Percentiles rank a stretch among this genome's conserved stretches.
Conservation (phyloP, 148 eudicot species). For the Arbutus unedo region DNA sequence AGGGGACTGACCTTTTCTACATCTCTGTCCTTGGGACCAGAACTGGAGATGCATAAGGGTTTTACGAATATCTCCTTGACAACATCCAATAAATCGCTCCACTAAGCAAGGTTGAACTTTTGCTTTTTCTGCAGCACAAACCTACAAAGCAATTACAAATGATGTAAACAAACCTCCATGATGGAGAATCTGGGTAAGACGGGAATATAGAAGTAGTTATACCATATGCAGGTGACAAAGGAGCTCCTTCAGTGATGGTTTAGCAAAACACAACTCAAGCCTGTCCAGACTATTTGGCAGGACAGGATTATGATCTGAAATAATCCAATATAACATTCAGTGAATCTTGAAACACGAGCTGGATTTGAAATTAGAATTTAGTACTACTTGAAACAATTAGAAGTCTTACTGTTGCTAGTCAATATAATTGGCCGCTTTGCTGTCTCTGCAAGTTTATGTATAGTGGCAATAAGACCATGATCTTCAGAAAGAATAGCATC, state of each 20-base stretch:
- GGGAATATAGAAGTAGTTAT: constrained; percentile 3
- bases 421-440: constrained; percentile 84
- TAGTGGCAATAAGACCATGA: constrained; percentile 76
- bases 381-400: constrained; percentile 4
- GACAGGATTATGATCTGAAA: constrained; percentile 53
- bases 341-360: constrained; percentile 14
- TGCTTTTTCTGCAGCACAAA: constrained; percentile 72
- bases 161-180: constrained; percentile 9
- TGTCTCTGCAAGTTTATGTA: constrained; percentile 83
- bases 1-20: constrained; percentile 43
- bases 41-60: constrained; percentile 77
- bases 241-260: constrained; percentile 68
- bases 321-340: constrained; percentile 12
- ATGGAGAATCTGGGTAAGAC: neutral
- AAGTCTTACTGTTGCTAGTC: constrained; percentile 64
- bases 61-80: constrained; percentile 82
- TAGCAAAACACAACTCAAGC: constrained; percentile 57
- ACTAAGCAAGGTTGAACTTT: constrained; percentile 47
- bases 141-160: constrained; percentile 36
- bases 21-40: constrained; percentile 76
- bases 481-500: constrained; percentile 82
- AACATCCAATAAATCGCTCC: constrained; percentile 57
- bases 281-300: constrained; percentile 78
- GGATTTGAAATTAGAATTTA: constrained; percentile 12
- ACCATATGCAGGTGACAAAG: constrained; percentile 54